Conservation (phyloP, 2,329 filamentous ascomycete genomes). For the Bipolaris zeicola region DNA sequence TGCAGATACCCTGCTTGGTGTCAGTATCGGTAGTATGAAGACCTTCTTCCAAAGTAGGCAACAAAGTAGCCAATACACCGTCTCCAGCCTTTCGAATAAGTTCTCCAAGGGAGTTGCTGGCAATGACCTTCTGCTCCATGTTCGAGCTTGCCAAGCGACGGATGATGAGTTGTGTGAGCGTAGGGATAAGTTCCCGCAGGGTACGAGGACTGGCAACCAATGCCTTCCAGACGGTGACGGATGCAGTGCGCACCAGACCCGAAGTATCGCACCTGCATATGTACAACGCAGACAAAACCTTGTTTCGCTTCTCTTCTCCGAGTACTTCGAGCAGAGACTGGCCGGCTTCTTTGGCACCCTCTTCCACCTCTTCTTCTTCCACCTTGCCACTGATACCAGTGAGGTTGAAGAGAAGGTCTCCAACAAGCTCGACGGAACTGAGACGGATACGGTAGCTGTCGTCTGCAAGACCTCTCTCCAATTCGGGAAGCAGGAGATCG, state of each 20-base stretch:
- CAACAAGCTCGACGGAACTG: conserved; percentile 96
- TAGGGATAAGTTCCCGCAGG: conserved; percentile 93
- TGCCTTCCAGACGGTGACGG: conserved; percentile 95
- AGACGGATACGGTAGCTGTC: conserved; percentile 97
- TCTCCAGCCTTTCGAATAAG: conserved; percentile 97
- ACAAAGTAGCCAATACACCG: conserved; percentile 81
- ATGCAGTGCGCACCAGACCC: conserved; percentile 84
- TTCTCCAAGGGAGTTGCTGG: conserved; percentile 93
- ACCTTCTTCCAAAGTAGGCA: conserved; percentile 92
- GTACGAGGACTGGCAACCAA: conserved; percentile 89
- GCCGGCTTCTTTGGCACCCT: conserved; percentile 82
- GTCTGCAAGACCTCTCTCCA: conserved; percentile 95
- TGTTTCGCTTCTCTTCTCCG: conserved; percentile 95
- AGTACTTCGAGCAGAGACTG: conserved; percentile 93
- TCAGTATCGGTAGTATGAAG: conserved; percentile 89
- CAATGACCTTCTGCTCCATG: conserved; percentile 98
- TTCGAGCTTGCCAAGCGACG: conserved; percentile 91
- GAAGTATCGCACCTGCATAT: conserved; percentile 98
- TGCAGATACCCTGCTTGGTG: conserved; percentile 95
- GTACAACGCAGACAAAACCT: conserved; percentile 94
- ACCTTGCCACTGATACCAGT: conserved; percentile 85
- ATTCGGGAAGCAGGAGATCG: conserved; percentile 88
- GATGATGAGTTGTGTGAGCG: conserved; percentile 92
- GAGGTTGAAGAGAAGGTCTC: conserved; percentile 95
- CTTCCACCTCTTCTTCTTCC: conserved; percentile 78